Evolutionary conservation across 371 early-diverging fungal species (phyloP).

Genomic region (Dinochytrium kinnereticum): DNA sequence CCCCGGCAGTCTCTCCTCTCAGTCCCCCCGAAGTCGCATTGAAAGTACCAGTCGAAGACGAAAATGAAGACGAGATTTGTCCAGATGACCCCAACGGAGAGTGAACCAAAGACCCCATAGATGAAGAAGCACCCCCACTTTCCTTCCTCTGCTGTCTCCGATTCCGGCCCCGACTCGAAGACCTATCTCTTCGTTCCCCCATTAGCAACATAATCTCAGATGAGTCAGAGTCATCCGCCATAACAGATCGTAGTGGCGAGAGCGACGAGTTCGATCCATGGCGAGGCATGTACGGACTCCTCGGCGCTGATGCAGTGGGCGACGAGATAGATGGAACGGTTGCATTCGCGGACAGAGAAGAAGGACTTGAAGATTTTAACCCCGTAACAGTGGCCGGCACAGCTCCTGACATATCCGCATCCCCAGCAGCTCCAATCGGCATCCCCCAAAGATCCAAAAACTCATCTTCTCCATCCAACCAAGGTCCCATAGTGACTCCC

Average conservation of each 20-base stretch:
- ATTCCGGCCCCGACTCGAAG: not conserved
- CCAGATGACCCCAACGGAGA: not conserved
- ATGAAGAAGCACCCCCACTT: not conserved
- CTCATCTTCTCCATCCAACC: constrained; percentile 20
- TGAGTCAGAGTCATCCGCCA: not conserved
- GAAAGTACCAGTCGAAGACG: not conserved
- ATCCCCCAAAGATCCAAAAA: constrained; percentile 15
- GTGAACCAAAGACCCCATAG: not conserved
- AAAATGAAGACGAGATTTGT: not conserved
- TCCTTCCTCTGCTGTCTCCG: constrained; percentile 10
- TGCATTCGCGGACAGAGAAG: too few relatives aligned
- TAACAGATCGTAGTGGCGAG: constrained; percentile 5
- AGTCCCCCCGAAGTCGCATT: not conserved
- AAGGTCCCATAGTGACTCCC: constrained; percentile 10
- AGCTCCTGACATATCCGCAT: not conserved
- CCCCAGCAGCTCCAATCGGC: not conserved
- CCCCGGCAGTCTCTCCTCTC: too few relatives aligned
- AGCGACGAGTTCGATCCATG: constrained; percentile 1
- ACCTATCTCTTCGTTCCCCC: not conserved
- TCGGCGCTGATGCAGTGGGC: not conserved
- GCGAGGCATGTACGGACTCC: constrained; percentile 10
- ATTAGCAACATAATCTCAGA: not conserved
- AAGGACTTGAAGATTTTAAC: not conserved
- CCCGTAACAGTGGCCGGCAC: not conserved
- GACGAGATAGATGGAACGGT: too few relatives aligned